Evolutionary conservation across 1,284 basidiomycete genomes (phyloP).

Genomic region (Trichosporon asahii): DNA sequence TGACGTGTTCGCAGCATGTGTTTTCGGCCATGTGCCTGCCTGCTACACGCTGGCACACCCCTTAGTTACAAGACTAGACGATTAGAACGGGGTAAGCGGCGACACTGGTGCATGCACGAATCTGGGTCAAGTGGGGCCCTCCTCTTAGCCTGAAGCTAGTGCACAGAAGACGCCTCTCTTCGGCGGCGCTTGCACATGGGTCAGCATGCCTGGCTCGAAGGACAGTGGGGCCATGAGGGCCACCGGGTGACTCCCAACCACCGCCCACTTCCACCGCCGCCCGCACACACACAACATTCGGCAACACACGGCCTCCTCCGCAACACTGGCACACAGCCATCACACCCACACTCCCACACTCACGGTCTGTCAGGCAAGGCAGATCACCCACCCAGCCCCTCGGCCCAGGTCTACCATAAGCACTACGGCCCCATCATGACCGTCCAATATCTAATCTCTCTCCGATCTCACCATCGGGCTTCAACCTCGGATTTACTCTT

Average conservation of each 20-base stretch:
- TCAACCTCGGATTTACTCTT: not conserved
- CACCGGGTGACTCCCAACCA: not conserved
- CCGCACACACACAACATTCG: not conserved
- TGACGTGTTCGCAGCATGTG: not conserved
- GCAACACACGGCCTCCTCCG: not conserved
- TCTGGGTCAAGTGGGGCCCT: not conserved
- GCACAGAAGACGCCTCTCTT: not conserved
- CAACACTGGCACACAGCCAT: not conserved
- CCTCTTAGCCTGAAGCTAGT: not conserved
- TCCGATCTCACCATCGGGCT: not conserved
- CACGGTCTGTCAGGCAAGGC: not conserved
- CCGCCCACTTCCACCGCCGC: not conserved
- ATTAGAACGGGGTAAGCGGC: not conserved
- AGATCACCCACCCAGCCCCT: not conserved
- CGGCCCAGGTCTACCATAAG: not conserved
- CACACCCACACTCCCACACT: not conserved
- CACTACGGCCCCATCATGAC: not conserved
- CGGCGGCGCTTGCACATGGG: not conserved
- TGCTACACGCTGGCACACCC: not conserved
- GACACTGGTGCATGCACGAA: not conserved
- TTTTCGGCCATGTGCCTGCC: not conserved
- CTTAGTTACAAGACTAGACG: not conserved
- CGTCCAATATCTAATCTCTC: not conserved
- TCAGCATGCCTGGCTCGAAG: too few relatives aligned
- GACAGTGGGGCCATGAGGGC: not conserved